These are phyloP conservation scores for Alternaria ethzedia DNA, from an alignment of 2,329 filamentous ascomycete genomes.

Conservation along the genomic window DNA sequence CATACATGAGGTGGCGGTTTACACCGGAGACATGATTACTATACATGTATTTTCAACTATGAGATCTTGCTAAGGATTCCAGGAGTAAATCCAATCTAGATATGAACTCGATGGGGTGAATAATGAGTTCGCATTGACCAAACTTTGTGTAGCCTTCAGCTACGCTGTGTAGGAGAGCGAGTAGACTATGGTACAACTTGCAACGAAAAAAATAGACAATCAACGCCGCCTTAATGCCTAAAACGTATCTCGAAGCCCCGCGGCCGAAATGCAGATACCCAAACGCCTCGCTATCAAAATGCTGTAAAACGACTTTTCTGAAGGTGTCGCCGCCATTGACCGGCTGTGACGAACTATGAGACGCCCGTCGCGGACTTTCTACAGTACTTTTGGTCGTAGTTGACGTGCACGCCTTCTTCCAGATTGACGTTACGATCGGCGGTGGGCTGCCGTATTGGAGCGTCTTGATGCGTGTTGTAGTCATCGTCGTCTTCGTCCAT, in stretches of 20 bases:
- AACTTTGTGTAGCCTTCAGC: neutral
- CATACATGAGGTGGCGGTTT: neutral
- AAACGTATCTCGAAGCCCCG: constrained; percentile 16
- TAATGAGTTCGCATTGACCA: neutral
- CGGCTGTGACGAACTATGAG: constrained; percentile 9
- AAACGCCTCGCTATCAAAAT: constrained; percentile 51
- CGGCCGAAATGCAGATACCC: constrained; percentile 30
- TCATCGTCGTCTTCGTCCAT: constrained; percentile 26
- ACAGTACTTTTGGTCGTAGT: constrained; percentile 67
- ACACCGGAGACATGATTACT: neutral
- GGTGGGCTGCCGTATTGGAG: constrained; percentile 39
- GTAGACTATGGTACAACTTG: constrained; percentile 27
- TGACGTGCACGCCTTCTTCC: constrained; percentile 58
- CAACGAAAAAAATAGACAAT: constrained; percentile 2
- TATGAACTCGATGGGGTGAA: constrained; percentile 3
- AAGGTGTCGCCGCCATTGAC: neutral
- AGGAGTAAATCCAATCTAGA: neutral
- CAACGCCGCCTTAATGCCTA: constrained; percentile 32
- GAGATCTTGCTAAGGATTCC: neutral
- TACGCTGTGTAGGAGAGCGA: neutral
- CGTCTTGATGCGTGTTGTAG: constrained; percentile 26
- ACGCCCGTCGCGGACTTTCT: constrained; percentile 52
- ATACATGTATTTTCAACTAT: neutral
- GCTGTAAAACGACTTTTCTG: constrained; percentile 18
- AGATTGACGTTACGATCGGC: constrained; percentile 36